phyloP scores from a whole-genome alignment of 1,284 basidiomycete species.

The Agaricales sp. region DNA sequence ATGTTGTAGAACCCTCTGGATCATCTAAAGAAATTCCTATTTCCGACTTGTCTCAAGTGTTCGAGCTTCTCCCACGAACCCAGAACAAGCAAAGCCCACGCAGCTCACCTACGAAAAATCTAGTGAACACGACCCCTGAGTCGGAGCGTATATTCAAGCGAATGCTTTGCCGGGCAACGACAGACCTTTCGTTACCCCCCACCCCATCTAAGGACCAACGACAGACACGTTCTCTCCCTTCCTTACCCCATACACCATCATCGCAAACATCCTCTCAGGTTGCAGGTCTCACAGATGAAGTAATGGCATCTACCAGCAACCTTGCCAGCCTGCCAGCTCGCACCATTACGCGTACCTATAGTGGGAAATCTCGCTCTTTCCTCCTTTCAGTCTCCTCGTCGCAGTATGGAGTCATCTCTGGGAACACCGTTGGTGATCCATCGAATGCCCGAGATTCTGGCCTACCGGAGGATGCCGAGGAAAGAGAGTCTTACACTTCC shows the following conservation, averaged over 20 bases:
- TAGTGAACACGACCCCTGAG: conserved; percentile 14
- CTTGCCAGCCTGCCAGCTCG: too few species aligned
- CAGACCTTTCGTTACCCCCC: not conserved
- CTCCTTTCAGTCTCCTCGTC: conserved; percentile 41
- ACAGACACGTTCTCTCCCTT: conserved; percentile 21
- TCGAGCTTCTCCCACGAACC: conserved; percentile 17
- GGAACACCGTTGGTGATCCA: conserved; percentile 12
- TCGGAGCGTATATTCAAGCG: conserved; percentile 33
- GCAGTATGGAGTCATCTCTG: conserved; percentile 7
- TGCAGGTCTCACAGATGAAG: not conserved
- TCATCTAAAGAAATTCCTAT: conserved; percentile 14
- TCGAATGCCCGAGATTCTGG: conserved; percentile 13
- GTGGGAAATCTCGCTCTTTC: conserved; percentile 66
- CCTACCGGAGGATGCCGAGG: conserved; percentile 42
- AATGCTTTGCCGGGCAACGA: conserved; percentile 33
- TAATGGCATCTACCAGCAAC: not conserved
- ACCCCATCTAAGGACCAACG: not conserved
- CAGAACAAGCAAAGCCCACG: conserved; percentile 11
- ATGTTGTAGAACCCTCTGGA: not conserved
- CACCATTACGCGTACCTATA: conserved; percentile 51
- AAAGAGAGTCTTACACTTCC: conserved; percentile 58
- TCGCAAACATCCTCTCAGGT: not conserved
- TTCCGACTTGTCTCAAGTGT: conserved; percentile 26
- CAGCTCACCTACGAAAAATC: conserved; percentile 13
- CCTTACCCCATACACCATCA: conserved; percentile 13